Conservation (phyloP, 345 rosid genomes). For the Heritiera fomes region DNA sequence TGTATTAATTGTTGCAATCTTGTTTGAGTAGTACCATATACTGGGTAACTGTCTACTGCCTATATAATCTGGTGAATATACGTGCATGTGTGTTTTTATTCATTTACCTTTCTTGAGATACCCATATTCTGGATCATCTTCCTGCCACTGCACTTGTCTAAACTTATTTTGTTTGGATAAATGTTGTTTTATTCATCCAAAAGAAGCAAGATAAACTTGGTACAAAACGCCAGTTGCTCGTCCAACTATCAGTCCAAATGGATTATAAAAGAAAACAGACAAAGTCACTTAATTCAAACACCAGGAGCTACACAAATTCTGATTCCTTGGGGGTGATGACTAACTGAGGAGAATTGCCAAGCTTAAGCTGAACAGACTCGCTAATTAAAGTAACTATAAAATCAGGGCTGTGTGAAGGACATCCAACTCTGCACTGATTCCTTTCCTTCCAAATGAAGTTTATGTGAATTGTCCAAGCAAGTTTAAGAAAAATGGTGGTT, state of each 20-base stretch:
- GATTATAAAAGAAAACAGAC: background rate
- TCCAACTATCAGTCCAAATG: background rate
- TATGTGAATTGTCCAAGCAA: background rate
- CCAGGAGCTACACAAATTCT: background rate
- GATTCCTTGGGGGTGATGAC: background rate
- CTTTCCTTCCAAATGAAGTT: background rate
- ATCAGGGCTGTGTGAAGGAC: background rate
- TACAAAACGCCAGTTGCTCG: background rate
- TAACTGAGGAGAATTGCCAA: background rate
- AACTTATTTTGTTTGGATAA: background rate
- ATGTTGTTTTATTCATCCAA: background rate
- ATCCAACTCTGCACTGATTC: background rate
- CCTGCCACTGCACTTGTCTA: background rate
- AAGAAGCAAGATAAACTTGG: background rate
- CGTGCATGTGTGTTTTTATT: background rate
- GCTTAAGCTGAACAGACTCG: background rate
- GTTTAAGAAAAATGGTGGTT: background rate
- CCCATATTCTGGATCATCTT: background rate
- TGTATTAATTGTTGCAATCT: slow-evolving; percentile 13
- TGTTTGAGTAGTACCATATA: background rate
- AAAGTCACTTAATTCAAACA: background rate
- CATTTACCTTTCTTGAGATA: background rate
- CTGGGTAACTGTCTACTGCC: background rate
- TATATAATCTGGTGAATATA: background rate
- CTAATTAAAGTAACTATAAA: slow-evolving; percentile 3